These are phyloP conservation scores for Coemansia furcata DNA, from an alignment of 192 early-diverging fungal genomes.

Conservation along the genomic window DNA sequence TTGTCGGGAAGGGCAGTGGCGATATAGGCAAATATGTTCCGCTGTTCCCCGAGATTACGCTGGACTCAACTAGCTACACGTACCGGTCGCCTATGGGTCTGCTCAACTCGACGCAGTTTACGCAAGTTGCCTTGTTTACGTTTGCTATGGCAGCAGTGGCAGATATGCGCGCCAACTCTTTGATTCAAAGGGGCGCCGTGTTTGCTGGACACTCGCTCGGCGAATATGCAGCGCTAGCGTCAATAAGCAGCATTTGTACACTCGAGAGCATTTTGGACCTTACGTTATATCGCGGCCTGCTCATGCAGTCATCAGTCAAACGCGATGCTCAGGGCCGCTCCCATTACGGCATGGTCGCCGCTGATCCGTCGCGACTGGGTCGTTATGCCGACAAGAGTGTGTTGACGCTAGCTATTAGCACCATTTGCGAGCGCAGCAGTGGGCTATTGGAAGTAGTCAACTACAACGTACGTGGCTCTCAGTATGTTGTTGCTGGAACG, in stretches of 20 bases:
- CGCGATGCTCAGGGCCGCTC: conserved; percentile 77
- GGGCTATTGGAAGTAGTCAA: conserved; percentile 89
- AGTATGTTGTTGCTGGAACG: conserved; percentile 90
- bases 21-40: not conserved
- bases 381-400: conserved; percentile 73
- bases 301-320: conserved; percentile 90
- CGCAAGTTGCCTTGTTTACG: conserved; percentile 80
- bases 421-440: conserved; percentile 68
- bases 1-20: not conserved
- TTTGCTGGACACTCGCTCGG: conserved; percentile 95
- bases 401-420: conserved; percentile 62
- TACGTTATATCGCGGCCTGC: conserved; percentile 92
- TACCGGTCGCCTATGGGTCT: conserved; percentile 78
- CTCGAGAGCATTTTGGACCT: conserved; percentile 83
- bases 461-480: conserved; percentile 91
- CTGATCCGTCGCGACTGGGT: conserved; percentile 81
- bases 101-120: conserved; percentile 91
- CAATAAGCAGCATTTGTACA: conserved; percentile 74
- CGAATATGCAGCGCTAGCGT: conserved; percentile 83
- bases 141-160: conserved; percentile 85
- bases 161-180: conserved; percentile 81
- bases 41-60: conserved; percentile 57
- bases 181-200: conserved; percentile 72
- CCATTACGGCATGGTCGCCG: conserved; percentile 91
- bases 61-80: conserved; percentile 71